Conservation (phyloP, 2,329 filamentous ascomycete species). For the Xylaria sp. region DNA sequence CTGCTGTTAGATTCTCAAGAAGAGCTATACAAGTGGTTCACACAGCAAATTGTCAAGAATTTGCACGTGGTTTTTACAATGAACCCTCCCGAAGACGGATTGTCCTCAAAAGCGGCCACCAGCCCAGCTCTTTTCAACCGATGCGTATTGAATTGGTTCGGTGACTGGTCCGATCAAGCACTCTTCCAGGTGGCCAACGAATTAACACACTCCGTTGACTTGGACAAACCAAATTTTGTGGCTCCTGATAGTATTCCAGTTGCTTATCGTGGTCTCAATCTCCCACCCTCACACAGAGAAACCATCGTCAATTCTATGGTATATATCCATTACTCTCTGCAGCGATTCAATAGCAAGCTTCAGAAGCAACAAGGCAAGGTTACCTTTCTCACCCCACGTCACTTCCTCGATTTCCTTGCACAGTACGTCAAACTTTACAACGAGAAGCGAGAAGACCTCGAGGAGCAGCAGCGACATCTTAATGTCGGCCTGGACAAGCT, state of each 20-base stretch:
- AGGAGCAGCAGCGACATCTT: slow-evolving; percentile 97
- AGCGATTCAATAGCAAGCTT: slow-evolving; percentile 87
- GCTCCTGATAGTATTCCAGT: slow-evolving; percentile 93
- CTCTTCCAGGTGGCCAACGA: slow-evolving; percentile 97
- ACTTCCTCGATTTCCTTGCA: slow-evolving; percentile 97
- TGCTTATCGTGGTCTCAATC: slow-evolving; percentile 83
- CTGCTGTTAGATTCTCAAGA: slow-evolving; percentile 96
- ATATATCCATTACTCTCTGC: slow-evolving; percentile 95
- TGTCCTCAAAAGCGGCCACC: slow-evolving; percentile 96
- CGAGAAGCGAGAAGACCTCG: slow-evolving; percentile 97
- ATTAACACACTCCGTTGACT: slow-evolving; percentile 93
- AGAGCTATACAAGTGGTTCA: slow-evolving; percentile 99
- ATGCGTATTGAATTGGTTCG: slow-evolving; percentile 99
- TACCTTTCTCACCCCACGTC: slow-evolving; percentile 93
- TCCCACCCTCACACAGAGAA: slow-evolving; percentile 91
- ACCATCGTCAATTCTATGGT: slow-evolving; percentile 98
- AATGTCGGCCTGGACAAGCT: slow-evolving; percentile 99
- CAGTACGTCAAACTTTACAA: slow-evolving; percentile 98
- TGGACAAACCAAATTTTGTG: slow-evolving; percentile 86
- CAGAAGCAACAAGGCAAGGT: slow-evolving; percentile 91
- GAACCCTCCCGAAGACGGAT: slow-evolving; percentile 96
- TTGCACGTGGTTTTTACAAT: slow-evolving; percentile 99
- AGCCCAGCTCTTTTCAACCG: slow-evolving; percentile 99
- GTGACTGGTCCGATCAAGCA: slow-evolving; percentile 99
- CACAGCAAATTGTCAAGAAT: slow-evolving; percentile 98